Evolutionary conservation across 2,329 filamentous ascomycete species (phyloP).

Genomic region (Fonsecaea erecta): DNA sequence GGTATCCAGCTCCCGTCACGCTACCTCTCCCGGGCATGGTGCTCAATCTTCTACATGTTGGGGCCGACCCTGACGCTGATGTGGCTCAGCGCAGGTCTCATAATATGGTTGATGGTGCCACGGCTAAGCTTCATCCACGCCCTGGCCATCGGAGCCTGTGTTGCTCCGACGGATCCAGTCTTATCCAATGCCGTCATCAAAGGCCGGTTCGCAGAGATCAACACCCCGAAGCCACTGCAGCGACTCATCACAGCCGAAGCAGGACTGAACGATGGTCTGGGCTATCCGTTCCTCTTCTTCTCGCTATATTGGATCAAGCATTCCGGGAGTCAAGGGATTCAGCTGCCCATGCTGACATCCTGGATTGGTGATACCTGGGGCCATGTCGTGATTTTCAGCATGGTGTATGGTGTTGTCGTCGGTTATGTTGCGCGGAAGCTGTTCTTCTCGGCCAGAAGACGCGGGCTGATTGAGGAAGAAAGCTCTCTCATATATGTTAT

Average conservation of each 20-base stretch:
- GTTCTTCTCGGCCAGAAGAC: conserved; percentile 81
- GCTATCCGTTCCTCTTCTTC: conserved; percentile 86
- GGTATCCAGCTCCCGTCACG: conserved; percentile 84
- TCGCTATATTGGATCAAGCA: conserved; percentile 83
- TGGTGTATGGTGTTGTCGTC: conserved; percentile 74
- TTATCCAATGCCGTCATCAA: conserved; percentile 88
- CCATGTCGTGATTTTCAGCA: conserved; percentile 77
- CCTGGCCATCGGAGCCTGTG: conserved; percentile 77
- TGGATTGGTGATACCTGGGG: conserved; percentile 87
- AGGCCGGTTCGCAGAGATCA: conserved; percentile 87
- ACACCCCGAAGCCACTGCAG: conserved; percentile 79
- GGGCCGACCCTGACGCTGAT: conserved; percentile 82
- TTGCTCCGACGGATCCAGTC: conserved; percentile 87
- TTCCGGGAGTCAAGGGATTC: conserved; percentile 53
- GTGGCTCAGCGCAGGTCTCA: conserved; percentile 79
- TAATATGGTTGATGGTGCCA: conserved; percentile 77
- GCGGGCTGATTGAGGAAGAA: conserved; percentile 79
- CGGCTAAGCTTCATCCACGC: conserved; percentile 74
- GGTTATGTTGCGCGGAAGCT: conserved; percentile 82
- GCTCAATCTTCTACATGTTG: conserved; percentile 71
- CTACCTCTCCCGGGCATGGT: conserved; percentile 79
- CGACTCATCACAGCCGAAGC: conserved; percentile 80
- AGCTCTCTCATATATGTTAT: conserved; percentile 87
- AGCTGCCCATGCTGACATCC: conserved; percentile 63
- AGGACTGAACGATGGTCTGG: conserved; percentile 74